Percentiles rank a stretch among this genome's conserved stretches.
Conservation (phyloP, 2,329 filamentous ascomycete genomes). For the Scedosporium aurantiacum region DNA sequence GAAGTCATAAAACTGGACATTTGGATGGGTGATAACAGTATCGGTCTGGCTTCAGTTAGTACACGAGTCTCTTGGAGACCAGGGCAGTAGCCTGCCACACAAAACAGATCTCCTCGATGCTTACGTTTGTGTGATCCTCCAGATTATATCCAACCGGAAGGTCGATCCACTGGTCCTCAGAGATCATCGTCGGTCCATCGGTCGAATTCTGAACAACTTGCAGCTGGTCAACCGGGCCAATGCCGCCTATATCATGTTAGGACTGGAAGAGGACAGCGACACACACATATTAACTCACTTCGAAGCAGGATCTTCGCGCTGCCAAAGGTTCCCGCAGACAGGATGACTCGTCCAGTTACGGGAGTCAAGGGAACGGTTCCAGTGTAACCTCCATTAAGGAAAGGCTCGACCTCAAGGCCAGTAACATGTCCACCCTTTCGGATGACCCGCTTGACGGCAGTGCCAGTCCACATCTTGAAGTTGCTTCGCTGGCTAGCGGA, state of each 20-base stretch:
- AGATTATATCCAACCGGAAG: slow-evolving; percentile 49
- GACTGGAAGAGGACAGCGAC: not conserved
- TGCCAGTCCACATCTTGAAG: slow-evolving; percentile 56
- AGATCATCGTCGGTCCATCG: slow-evolving; percentile 41
- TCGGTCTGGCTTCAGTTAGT: slow-evolving; percentile 29
- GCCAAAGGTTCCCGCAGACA: slow-evolving; percentile 57
- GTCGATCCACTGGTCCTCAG: slow-evolving; percentile 41
- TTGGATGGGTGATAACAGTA: slow-evolving; percentile 29
- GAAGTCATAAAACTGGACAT: slow-evolving; percentile 50
- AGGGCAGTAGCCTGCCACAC: no score
- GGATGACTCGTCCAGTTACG: slow-evolving; percentile 51
- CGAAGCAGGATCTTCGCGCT: slow-evolving; percentile 57
- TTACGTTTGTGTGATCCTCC: slow-evolving; percentile 40
- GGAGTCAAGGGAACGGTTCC: slow-evolving; percentile 50
- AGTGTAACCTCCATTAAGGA: slow-evolving; percentile 38
- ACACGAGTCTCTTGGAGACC: slow-evolving; percentile 5
- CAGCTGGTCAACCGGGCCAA: slow-evolving; percentile 51
- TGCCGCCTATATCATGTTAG: slow-evolving; percentile 31
- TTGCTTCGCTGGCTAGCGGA: slow-evolving; percentile 46
- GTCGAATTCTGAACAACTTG: slow-evolving; percentile 35
- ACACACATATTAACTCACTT: slow-evolving; percentile 23
- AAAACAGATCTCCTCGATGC: not conserved
- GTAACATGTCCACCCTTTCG: slow-evolving; percentile 50
- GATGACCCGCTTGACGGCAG: slow-evolving; percentile 53
- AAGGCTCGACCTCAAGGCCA: slow-evolving; percentile 52